Evolutionary conservation across 192 early-diverging fungal species (phyloP), one percentile per base, ranked within the genome.

Genomic region (Globomyces pollinis-pini): DNA sequence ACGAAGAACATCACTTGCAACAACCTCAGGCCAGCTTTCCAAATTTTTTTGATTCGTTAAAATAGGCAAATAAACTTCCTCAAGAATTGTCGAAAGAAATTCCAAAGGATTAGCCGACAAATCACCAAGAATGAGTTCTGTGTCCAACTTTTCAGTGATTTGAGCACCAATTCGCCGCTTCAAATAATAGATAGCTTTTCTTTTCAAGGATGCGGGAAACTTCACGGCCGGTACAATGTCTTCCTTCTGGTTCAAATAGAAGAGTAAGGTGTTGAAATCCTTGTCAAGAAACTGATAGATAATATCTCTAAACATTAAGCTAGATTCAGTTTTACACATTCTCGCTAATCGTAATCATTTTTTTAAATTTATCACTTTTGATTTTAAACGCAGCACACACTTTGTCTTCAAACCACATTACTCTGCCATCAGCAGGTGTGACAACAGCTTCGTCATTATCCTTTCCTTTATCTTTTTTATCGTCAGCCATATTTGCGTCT

Each of bases 21-120:
- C 82, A 11, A 84, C 82, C 38, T 84, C 82, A 16, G 82, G 82
- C 82, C 82, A 84, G n/a, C 67, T 63, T 47, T 84, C 82, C 41
- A 84, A 59, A 50, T 84, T 84, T 53, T 76, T 75, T 33, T 73
- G 72, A 60, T 84, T 84, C 6, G 80, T 81, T 2, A 84, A 63
- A 3, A 84, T 57, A 1, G 82, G 82, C 30, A 84, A 51, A 49
- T 84, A 84, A 1, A 84, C 80, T 63, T 84, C 82, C 58, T 84
- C 82, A 16, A 84, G 47, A 1, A 84, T 24, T 1, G 59, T 73
- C 16, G 65, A 72, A 34, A 84, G 53, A 53, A 78, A 84, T 20
- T 84, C 82, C 18, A 84, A 66, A 1, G 82, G 82, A 59, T 83
- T 83, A 2, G 80, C 45, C 23, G 72, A 62, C 0, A 84, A 51